phyloP scores from a whole-genome alignment of 257 asterid genomes.

The Cordia subcordata region DNA sequence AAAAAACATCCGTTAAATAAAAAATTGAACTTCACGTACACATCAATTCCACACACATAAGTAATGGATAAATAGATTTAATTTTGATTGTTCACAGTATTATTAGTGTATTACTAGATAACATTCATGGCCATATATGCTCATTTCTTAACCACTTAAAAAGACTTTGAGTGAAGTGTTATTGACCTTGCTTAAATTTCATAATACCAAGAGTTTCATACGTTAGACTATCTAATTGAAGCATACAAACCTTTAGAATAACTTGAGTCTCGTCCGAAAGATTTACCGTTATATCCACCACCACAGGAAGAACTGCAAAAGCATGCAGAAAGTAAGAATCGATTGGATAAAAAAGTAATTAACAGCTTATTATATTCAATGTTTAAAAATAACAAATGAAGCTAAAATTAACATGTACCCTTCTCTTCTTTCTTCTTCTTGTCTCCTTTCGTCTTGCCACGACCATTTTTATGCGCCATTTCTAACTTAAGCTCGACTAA shows the following conservation, averaged over 20 bases:
- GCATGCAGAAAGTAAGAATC: neutral
- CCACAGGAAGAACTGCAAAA: conserved; percentile 83
- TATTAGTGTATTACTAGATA: too few relatives aligned
- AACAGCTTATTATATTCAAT: neutral
- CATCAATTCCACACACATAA: too few relatives aligned
- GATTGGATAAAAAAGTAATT: neutral
- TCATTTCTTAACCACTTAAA: too few relatives aligned
- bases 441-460: conserved; percentile 85
- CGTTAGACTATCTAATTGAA: too few relatives aligned
- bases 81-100: too few relatives aligned
- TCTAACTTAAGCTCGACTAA: conserved; percentile 2
- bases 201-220: too few relatives aligned
- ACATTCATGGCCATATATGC: too few relatives aligned
- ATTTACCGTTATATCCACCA: conserved; percentile 71
- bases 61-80: too few relatives aligned
- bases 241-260: conserved; percentile 64
- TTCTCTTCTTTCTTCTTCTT: conserved; percentile 97
- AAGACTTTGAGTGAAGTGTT: too few relatives aligned
- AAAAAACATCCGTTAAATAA: too few relatives aligned
- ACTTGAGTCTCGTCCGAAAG: conserved; percentile 81
- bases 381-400: neutral
- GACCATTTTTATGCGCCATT: conserved; percentile 93
- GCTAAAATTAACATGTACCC: conserved; percentile 30
- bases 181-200: too few relatives aligned
- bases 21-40: too few relatives aligned